Percentiles rank a stretch among this genome's conserved stretches.
Evolutionary conservation across 495 filamentous ascomycete genomes (phyloP).

Genomic region (Neurospora sp.): DNA sequence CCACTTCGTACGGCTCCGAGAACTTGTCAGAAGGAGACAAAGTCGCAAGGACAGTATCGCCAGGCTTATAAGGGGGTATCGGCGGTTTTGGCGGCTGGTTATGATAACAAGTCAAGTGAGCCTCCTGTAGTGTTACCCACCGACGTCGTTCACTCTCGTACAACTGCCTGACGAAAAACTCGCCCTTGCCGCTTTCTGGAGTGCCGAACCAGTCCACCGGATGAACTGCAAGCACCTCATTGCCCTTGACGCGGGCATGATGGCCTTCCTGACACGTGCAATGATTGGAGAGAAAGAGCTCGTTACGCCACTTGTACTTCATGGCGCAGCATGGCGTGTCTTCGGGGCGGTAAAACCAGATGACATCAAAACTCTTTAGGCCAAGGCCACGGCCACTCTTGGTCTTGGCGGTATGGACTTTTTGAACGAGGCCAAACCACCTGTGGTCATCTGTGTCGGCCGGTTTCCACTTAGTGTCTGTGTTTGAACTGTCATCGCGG

Average conservation of each 20-base stretch:
- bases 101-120: slow-evolving; percentile 33
- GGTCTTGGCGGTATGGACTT: slow-evolving; percentile 24
- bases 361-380: slow-evolving; percentile 41
- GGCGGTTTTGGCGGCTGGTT: not conserved
- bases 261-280: slow-evolving; percentile 50
- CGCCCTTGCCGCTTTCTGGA: slow-evolving; percentile 29
- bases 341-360: slow-evolving; percentile 61
- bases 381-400: slow-evolving; percentile 2
- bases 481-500: slow-evolving; percentile 23
- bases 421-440: slow-evolving; percentile 63
- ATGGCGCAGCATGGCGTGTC: slow-evolving; percentile 56
- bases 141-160: slow-evolving; percentile 44
- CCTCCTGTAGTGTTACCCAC: slow-evolving; percentile 41
- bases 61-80: slow-evolving; percentile 23
- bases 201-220: slow-evolving; percentile 44
- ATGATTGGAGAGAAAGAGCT: slow-evolving; percentile 68
- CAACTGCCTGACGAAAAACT: slow-evolving; percentile 57
- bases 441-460: slow-evolving; percentile 29
- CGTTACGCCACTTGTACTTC: slow-evolving; percentile 56
- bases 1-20: slow-evolving; percentile 45
- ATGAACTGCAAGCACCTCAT: slow-evolving; percentile 44
- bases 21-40: slow-evolving; percentile 4
- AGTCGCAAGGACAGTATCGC: slow-evolving; percentile 46
- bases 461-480: slow-evolving; percentile 47
- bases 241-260: slow-evolving; percentile 30